A percentile compares a stretch with the other conserved stretches of the same genome.
phyloP scores from a whole-genome alignment of 2,329 filamentous ascomycete genomes.

The Neonectria hederae region DNA sequence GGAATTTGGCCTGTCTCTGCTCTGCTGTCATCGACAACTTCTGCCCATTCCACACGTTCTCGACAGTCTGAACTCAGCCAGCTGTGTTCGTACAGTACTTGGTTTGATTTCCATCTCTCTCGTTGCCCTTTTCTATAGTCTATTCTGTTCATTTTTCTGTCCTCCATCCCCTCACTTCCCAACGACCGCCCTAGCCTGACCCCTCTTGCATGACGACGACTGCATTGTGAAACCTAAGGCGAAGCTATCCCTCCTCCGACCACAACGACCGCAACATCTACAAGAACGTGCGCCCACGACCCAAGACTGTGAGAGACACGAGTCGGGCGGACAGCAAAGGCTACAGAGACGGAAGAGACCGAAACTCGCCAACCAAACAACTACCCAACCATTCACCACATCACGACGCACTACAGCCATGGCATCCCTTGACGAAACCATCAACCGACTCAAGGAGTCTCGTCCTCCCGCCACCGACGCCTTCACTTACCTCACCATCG shows the following conservation, averaged over 20 bases:
- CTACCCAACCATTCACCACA: background rate
- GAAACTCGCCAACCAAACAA: background rate
- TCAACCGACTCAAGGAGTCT: slow-evolving; percentile 59
- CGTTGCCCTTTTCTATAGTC: background rate
- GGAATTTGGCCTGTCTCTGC: background rate
- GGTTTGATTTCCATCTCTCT: background rate
- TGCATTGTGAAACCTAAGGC: background rate
- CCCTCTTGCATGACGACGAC: background rate
- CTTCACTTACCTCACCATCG: slow-evolving; percentile 80
- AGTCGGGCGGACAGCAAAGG: background rate
- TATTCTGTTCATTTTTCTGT: background rate
- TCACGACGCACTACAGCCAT: slow-evolving; percentile 30
- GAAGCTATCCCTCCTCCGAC: background rate
- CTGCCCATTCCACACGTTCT: background rate
- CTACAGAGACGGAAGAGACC: background rate
- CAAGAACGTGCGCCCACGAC: background rate
- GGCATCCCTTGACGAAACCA: slow-evolving; percentile 51
- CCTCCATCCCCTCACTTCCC: background rate
- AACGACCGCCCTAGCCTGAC: background rate
- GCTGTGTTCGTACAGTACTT: background rate
- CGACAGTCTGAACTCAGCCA: background rate
- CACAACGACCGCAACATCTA: background rate
- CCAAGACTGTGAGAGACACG: background rate
- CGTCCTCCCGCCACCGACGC: slow-evolving; percentile 67
- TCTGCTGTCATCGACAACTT: slow-evolving; percentile 3